These are phyloP conservation scores for Phytopythium litorale DNA, from an alignment of 352 stramenopile species.

Conservation along the genomic window DNA sequence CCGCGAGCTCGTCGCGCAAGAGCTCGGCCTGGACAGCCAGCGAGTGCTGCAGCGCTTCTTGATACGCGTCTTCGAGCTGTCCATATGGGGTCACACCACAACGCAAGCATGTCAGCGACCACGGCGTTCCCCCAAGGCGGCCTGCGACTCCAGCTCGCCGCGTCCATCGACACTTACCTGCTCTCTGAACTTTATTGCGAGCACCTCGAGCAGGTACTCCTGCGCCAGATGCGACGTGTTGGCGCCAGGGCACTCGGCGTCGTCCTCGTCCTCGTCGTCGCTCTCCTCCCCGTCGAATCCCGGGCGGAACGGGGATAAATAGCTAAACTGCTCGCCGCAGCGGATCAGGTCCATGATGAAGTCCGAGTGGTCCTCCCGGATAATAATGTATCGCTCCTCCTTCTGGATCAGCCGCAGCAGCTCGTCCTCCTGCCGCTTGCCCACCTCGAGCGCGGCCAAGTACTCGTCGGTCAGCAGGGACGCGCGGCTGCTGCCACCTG, in stretches of 20 bases:
- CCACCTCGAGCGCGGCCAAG: slow-evolving; percentile 54
- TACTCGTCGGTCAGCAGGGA: slow-evolving; percentile 61
- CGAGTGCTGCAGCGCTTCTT: slow-evolving; percentile 74
- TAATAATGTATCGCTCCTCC: slow-evolving; percentile 83
- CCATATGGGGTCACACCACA: neutral
- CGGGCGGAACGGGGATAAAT: slow-evolving; percentile 41
- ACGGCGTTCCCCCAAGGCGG: neutral
- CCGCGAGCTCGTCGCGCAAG: slow-evolving; percentile 65
- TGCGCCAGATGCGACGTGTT: slow-evolving; percentile 76
- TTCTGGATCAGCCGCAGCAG: slow-evolving; percentile 72
- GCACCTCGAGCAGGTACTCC: slow-evolving; percentile 73
- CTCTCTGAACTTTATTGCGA: slow-evolving; percentile 77
- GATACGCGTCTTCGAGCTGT: slow-evolving; percentile 71
- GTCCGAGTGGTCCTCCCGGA: slow-evolving; percentile 72
- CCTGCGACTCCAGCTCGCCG: neutral
- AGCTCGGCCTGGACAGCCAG: slow-evolving; percentile 69
- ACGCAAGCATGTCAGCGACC: neutral
- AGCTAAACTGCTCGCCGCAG: slow-evolving; percentile 75
- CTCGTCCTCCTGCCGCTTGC: slow-evolving; percentile 64
- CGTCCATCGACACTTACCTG: slow-evolving; percentile 33
- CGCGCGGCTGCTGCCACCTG: slow-evolving; percentile 12
- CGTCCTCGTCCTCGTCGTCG: slow-evolving; percentile 51
- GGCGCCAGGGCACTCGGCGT: slow-evolving; percentile 60
- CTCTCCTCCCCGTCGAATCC: slow-evolving; percentile 37
- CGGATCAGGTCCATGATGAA: slow-evolving; percentile 82